phyloP scores from a whole-genome alignment of 495 filamentous ascomycete species.

The Trichoderma virens region DNA sequence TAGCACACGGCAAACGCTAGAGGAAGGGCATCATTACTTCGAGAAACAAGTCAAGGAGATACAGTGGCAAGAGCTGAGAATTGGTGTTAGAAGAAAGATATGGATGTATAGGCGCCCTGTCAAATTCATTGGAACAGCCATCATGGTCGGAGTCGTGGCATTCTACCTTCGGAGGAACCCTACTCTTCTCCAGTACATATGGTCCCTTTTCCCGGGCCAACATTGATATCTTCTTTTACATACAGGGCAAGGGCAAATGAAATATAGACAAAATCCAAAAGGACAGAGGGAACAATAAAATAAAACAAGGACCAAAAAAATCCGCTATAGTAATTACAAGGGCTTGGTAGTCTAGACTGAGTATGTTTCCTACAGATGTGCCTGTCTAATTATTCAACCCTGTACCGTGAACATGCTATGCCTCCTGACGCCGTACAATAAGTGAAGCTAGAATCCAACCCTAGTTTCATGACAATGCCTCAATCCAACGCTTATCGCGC shows the following conservation, averaged over 20 bases:
- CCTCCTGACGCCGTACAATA: not conserved
- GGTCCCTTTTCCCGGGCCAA: constrained; percentile 14
- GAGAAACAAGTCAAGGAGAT: constrained; percentile 61
- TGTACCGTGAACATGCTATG: not conserved
- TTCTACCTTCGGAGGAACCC: constrained; percentile 30
- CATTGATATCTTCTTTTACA: not conserved
- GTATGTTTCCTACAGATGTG: not conserved
- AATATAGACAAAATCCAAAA: no score
- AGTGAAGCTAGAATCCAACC: not conserved
- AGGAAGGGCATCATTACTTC: constrained; percentile 58
- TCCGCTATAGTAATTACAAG: not conserved
- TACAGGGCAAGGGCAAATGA: not conserved
- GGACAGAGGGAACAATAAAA: not conserved
- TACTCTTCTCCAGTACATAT: constrained; percentile 18
- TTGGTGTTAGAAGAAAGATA: constrained; percentile 43
- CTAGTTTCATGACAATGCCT: not conserved
- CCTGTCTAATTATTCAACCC: not conserved
- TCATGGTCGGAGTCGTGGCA: constrained; percentile 52
- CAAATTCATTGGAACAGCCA: constrained; percentile 50
- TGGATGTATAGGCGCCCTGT: constrained; percentile 54
- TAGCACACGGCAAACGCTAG: constrained; percentile 39
- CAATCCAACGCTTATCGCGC: not conserved
- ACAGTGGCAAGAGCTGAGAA: constrained; percentile 48
- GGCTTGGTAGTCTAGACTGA: no score
- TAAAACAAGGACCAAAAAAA: not conserved